A percentile compares a stretch with the other conserved stretches of the same genome.
Conservation (phyloP, 345 rosid species). For the Gossypium longicalyx region DNA sequence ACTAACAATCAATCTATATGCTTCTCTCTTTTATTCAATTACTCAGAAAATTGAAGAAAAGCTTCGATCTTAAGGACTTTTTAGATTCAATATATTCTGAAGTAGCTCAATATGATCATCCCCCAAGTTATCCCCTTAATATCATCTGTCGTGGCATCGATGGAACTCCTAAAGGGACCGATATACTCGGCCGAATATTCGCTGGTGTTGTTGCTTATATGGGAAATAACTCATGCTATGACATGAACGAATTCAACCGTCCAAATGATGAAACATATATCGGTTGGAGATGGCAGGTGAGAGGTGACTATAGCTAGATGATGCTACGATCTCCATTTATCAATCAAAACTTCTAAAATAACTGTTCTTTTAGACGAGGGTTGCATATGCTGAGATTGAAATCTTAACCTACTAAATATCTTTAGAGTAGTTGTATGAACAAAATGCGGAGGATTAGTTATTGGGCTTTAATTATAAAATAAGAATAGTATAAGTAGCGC, state of each 20-base stretch:
- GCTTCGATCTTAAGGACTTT: conserved; percentile 31
- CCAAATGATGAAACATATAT: conserved; percentile 19
- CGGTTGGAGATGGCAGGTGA: conserved; percentile 55
- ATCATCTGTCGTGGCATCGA: conserved; percentile 37
- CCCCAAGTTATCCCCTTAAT: conserved; percentile 32
- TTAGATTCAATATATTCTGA: conserved; percentile 29
- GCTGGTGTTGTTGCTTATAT: conserved; percentile 40
- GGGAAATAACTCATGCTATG: conserved; percentile 37
- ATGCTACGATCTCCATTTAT: not conserved
- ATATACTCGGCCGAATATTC: conserved; percentile 30
- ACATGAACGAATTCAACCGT: conserved; percentile 21
- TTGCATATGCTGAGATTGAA: not conserved
- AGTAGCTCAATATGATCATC: conserved; percentile 44
- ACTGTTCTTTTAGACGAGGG: not conserved
- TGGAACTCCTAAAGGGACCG: conserved; percentile 24
- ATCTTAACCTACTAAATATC: not conserved
- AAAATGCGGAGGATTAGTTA: no score
- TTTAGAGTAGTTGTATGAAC: no score
- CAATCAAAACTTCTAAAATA: not conserved
- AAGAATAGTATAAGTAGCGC: not conserved
- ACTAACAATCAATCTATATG: not conserved
- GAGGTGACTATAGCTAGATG: not conserved
- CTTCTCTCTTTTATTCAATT: not conserved
- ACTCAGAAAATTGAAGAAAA: conserved; percentile 24
- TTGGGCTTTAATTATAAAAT: not conserved